Conservation (phyloP, 1,139 yeast species). For the Yamadazyma sp. region DNA sequence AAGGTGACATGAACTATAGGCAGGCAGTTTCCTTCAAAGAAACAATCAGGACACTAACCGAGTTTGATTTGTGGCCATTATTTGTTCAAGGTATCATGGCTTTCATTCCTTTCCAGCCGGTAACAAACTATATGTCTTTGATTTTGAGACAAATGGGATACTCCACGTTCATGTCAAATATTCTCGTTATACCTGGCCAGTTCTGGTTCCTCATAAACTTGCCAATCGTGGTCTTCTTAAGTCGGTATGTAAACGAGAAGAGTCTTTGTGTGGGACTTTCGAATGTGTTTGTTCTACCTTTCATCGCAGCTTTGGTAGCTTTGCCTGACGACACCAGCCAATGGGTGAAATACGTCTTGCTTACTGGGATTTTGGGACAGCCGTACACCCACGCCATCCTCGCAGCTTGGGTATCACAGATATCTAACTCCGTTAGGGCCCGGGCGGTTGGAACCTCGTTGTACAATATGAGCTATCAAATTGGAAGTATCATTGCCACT, state of each 20-base stretch:
- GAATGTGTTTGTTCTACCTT: slow-evolving; percentile 6
- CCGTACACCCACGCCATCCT: slow-evolving; percentile 50
- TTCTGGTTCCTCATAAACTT: slow-evolving; percentile 8
- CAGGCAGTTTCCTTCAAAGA: slow-evolving; percentile 23
- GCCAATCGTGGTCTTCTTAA: slow-evolving; percentile 7
- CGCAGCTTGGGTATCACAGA: slow-evolving; percentile 57
- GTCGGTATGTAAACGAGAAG: slow-evolving; percentile 7
- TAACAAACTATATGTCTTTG: slow-evolving; percentile 46
- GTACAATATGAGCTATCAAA: slow-evolving; percentile 58
- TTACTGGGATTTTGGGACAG: slow-evolving; percentile 40
- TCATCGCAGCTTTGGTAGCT: slow-evolving; percentile 5
- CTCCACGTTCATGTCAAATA: slow-evolving; percentile 23
- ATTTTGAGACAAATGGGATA: slow-evolving; percentile 51
- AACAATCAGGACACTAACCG: slow-evolving; percentile 26
- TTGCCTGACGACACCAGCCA: slow-evolving; percentile 19
- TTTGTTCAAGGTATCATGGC: slow-evolving; percentile 46
- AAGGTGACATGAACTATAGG: slow-evolving; percentile 58
- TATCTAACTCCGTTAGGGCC: slow-evolving; percentile 55
- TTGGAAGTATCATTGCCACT: slow-evolving; percentile 48
- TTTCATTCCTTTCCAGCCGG: slow-evolving; percentile 41
- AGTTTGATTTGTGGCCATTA: slow-evolving; percentile 54
- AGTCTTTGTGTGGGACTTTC: slow-evolving; percentile 5
- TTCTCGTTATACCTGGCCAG: slow-evolving; percentile 9
- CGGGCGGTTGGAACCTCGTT: slow-evolving; percentile 60
- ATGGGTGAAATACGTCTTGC: slow-evolving; percentile 25